phyloP scores from a whole-genome alignment of 306 rosid species.

The Lagenaria siceraria region DNA sequence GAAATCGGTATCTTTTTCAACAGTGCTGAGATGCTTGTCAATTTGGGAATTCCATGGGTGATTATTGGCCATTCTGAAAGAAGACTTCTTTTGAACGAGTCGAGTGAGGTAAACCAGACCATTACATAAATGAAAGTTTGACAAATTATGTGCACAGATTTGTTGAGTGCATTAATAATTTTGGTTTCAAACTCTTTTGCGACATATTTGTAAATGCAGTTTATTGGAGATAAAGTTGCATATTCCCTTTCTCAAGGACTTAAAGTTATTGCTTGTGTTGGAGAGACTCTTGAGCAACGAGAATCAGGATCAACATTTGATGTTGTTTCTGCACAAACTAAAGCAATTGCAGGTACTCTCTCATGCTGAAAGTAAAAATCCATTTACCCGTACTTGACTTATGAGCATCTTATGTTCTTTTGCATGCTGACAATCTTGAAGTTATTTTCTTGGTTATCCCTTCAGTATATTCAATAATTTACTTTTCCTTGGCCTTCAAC shows the following conservation, averaged over 20 bases:
- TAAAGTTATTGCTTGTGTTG: constrained; percentile 87
- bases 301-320: constrained; percentile 55
- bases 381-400: not conserved
- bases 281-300: constrained; percentile 92
- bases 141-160: no score
- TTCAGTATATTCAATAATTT: not conserved
- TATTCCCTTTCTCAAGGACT: constrained; percentile 70
- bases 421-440: not conserved
- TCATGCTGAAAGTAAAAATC: not conserved
- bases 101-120: constrained; percentile 48
- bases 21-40: constrained; percentile 85
- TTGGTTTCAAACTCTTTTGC: not conserved
- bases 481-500: not conserved
- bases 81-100: constrained; percentile 57
- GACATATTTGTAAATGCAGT: constrained; percentile 29
- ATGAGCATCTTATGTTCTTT: not conserved
- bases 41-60: constrained; percentile 78
- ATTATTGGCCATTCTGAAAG: constrained; percentile 90
- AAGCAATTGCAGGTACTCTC: constrained; percentile 55
- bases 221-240: constrained; percentile 78
- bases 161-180: not conserved
- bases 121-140: not conserved
- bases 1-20: not conserved
- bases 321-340: constrained; percentile 75
- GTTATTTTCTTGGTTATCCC: not conserved